These are phyloP conservation scores for Mikania micrantha DNA, from an alignment of 129 eudicot species.

Conservation along the genomic window DNA sequence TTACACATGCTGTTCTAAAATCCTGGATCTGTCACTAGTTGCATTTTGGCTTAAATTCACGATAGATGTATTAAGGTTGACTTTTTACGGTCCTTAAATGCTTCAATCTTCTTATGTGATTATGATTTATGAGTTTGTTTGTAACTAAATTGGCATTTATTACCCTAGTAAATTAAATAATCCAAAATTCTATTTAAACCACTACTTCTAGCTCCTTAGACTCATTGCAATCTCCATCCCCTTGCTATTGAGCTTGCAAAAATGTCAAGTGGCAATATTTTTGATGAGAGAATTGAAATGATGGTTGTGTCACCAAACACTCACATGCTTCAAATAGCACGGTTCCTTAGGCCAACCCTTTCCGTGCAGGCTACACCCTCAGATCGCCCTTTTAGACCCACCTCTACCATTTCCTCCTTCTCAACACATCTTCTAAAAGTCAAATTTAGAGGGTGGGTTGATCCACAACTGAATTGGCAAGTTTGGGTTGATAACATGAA, in stretches of 20 bases:
- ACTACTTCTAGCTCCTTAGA: conserved; percentile 7
- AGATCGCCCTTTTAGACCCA: background rate
- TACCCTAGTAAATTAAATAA: conserved; percentile 1
- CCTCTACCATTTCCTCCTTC: background rate
- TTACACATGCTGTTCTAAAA: background rate
- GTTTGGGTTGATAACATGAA: conserved; percentile 28
- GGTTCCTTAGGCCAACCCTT: conserved; percentile 2
- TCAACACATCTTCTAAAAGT: background rate
- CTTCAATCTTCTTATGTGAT: background rate
- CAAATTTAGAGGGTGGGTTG: background rate
- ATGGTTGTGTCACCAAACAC: background rate
- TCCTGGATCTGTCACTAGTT: background rate
- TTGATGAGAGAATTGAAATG: background rate
- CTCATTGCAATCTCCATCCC: background rate
- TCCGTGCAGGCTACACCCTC: background rate
- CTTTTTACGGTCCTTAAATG: background rate
- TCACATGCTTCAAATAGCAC: background rate
- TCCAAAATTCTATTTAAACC: conserved; percentile 16
- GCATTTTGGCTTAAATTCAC: background rate
- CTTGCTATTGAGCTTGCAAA: conserved; percentile 1
- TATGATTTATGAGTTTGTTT: background rate
- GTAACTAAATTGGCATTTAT: background rate
- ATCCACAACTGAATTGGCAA: conserved; percentile 20
- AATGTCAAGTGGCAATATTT: conserved; percentile 3
- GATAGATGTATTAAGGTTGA: background rate